Evolutionary conservation across 495 filamentous ascomycete species (phyloP), one percentile per base, ranked within the genome.

Genomic region (Neurospora tetraspora): DNA sequence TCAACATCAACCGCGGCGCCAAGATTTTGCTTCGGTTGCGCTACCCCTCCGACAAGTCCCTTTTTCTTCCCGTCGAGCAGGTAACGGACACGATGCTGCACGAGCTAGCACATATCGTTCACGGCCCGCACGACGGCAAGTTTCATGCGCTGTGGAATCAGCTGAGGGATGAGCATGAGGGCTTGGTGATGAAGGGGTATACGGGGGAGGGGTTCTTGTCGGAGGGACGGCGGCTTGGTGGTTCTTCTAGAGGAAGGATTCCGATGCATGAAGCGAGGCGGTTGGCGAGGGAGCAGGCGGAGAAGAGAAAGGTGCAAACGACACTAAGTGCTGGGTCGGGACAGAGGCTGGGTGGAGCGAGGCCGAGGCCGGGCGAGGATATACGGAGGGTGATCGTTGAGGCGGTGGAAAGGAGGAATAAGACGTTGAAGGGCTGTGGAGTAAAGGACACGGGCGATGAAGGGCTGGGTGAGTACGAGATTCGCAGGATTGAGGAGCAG

Each of bases 81-180:
- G 87, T 97, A 3, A 85, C 91, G 16, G 93, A 96, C 80, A 98
- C 95, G 2, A 95, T 98, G 92, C 88, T 99, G 39, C 96, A 99
- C 79, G 96, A 98, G 87, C 88, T 99, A 1, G 90, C 89, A n/a
- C 96, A 99, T 78, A 97, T 91, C 74, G 86, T 92, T 3, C 88
- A 90, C 77, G 93, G 93, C 0, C 92, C 93, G 0, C 96, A 99
- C 77, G 89, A 98, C 72, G 87, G 84, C 43, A 85, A 91, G 16
- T 98, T 98, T 78, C 89, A 97, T 74, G 89, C 88, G 5, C 83
- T 97, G 23, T 97, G 94, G 91, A 91, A 97, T 72, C 89, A 96
- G 74, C 88, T 98, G 9, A 89, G 94, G 36, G 91, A 94, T 70
- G 94, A 98, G 77, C 90, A 96, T 76, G 87, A 93, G 73, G 86